Evolutionary conservation across 306 rosid genomes (phyloP).

Genomic region (Lagenaria siceraria): DNA sequence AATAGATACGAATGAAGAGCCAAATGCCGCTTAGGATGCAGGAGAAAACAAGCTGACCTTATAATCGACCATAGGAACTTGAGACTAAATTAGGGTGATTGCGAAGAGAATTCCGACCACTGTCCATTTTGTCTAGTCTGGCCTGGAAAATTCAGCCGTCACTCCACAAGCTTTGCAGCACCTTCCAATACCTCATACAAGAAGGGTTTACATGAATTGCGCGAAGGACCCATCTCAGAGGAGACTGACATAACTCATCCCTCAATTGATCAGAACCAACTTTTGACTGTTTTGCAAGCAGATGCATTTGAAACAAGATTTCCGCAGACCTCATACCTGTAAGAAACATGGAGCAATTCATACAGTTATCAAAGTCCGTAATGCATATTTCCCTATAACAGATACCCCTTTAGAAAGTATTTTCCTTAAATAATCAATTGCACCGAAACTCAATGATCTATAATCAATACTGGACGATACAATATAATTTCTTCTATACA

Average conservation of each 20-base stretch:
- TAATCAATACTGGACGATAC: background rate
- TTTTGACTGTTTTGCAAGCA: constrained; percentile 45
- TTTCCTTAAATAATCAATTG: background rate
- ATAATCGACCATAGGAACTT: background rate
- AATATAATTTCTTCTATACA: background rate
- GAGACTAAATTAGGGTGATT: background rate
- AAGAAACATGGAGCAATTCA: background rate
- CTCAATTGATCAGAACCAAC: constrained; percentile 18
- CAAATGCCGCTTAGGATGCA: background rate
- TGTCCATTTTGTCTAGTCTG: background rate
- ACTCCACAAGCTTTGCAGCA: constrained; percentile 34
- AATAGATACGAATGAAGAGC: background rate
- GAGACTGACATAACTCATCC: constrained; percentile 40
- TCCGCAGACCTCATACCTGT: constrained; percentile 77
- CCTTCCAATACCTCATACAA: constrained; percentile 75
- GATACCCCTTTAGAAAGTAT: background rate
- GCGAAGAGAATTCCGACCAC: background rate
- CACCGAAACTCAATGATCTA: background rate
- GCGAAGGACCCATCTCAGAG: constrained; percentile 63
- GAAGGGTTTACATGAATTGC: constrained; percentile 79
- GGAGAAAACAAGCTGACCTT: background rate
- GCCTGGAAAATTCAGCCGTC: constrained; percentile 17
- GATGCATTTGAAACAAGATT: constrained; percentile 81
- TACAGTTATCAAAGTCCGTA: background rate
- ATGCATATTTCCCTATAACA: background rate